phyloP scores from a whole-genome alignment of 371 early-diverging fungal species.

The Mortierella sp. region DNA sequence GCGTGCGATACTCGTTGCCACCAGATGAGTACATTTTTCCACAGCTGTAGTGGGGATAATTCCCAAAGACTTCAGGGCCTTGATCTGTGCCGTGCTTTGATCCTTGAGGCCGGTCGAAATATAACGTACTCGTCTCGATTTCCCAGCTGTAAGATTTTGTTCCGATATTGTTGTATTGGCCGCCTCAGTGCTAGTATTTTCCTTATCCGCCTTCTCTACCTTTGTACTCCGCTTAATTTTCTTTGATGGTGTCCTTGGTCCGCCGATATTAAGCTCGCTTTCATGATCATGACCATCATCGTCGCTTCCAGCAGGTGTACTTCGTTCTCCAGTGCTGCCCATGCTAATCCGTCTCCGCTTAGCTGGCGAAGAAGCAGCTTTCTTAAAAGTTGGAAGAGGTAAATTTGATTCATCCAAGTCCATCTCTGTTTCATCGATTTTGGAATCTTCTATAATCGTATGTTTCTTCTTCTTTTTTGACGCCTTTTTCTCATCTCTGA shows the following conservation, averaged over 20 bases:
- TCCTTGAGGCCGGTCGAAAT: conserved; percentile 45
- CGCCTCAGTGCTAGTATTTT: conserved; percentile 1
- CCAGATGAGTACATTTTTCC: conserved; percentile 46
- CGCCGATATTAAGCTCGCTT: not conserved
- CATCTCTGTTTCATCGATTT: conserved; percentile 20
- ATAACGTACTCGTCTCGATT: conserved; percentile 26
- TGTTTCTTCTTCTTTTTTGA: conserved; percentile 30
- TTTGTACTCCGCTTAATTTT: conserved; percentile 7
- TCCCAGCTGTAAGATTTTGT: not conserved
- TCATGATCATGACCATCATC: conserved; percentile 24
- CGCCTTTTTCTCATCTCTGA: conserved; percentile 43
- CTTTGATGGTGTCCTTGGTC: conserved; percentile 8
- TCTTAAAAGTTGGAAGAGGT: not conserved
- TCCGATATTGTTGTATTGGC: not conserved
- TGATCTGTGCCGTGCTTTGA: conserved; percentile 30
- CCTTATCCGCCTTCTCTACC: conserved; percentile 19
- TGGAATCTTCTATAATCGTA: conserved; percentile 1
- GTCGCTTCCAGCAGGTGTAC: conserved; percentile 18
- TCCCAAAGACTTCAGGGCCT: conserved; percentile 41
- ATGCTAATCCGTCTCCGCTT: conserved; percentile 28
- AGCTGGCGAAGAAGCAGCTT: not conserved
- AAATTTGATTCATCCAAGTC: conserved; percentile 13
- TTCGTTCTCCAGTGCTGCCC: conserved; percentile 9
- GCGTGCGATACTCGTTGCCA: conserved; percentile 36
- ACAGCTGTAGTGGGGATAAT: conserved; percentile 32